These are phyloP conservation scores for Epichloe sylvatica DNA, from an alignment of 2,329 filamentous ascomycete genomes.

Conservation along the genomic window DNA sequence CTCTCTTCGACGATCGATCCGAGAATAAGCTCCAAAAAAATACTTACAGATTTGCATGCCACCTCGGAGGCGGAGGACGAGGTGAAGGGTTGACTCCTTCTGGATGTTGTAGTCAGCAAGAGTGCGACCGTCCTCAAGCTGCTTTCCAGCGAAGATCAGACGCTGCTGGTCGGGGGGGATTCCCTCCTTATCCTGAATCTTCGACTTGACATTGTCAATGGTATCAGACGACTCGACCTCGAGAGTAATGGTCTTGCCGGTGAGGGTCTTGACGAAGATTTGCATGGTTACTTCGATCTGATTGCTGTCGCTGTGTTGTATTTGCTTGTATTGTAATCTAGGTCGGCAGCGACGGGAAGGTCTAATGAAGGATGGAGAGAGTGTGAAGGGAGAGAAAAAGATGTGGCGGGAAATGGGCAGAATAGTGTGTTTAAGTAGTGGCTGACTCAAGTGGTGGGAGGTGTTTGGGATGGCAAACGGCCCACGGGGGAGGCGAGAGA, in stretches of 20 bases:
- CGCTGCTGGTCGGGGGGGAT: conserved; percentile 93
- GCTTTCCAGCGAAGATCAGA: conserved; percentile 91
- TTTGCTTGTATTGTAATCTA: conserved; percentile 4
- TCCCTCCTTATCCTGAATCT: conserved; percentile 99
- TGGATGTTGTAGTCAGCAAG: conserved; percentile 44
- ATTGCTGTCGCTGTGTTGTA: conserved; percentile 1
- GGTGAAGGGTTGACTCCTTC: conserved; percentile 56
- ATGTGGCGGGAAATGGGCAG: conserved; percentile 9
- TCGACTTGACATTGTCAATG: conserved; percentile 94
- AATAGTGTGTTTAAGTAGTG: conserved; percentile 20
- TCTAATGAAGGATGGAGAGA: conserved; percentile 2
- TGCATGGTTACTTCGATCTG: conserved; percentile 10
- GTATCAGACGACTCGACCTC: conserved; percentile 83
- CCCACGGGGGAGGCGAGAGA: conserved; percentile 6
- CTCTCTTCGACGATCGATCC: not conserved
- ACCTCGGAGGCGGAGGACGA: conserved; percentile 58
- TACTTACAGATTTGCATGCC: conserved; percentile 52
- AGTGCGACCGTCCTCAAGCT: conserved; percentile 73
- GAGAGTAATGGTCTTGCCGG: conserved; percentile 44
- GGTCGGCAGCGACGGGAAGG: conserved; percentile 6
- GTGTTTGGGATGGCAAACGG: conserved; percentile 7
- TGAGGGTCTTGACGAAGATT: conserved; percentile 35
- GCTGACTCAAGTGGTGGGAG: not conserved
- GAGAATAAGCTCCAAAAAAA: too few relatives aligned
- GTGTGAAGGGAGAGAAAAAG: conserved; percentile 3